These are phyloP conservation scores for Phanerochaete sordida DNA, from an alignment of 768 basidiomycete genomes.

Conservation along the genomic window DNA sequence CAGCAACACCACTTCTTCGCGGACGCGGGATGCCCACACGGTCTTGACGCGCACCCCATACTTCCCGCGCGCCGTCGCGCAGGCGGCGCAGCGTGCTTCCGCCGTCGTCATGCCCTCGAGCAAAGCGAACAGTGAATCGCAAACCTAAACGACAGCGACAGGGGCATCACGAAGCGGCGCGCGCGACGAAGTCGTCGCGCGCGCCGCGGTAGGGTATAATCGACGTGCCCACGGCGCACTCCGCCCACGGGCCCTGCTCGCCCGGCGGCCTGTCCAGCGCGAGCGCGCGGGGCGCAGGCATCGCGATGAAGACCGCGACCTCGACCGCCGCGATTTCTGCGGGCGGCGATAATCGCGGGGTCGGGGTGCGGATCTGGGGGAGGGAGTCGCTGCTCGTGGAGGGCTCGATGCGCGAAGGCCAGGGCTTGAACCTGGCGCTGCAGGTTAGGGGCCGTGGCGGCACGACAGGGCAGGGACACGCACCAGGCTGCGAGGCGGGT, in stretches of 20 bases:
- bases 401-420: background rate
- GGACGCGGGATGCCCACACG: no score
- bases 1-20: no score
- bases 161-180: background rate
- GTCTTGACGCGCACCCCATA: no score
- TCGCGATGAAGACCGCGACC: background rate
- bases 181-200: background rate
- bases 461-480: background rate
- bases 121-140: background rate
- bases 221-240: slow-evolving; percentile 1
- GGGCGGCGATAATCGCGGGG: background rate
- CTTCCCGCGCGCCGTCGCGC: no score
- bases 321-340: background rate
- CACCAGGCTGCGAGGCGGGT: background rate
- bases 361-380: background rate
- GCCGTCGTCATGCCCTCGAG: background rate
- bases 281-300: background rate
- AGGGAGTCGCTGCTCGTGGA: background rate
- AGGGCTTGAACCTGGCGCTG: background rate
- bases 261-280: background rate
- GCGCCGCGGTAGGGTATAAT: background rate
- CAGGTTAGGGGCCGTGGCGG: background rate
- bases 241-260: background rate
- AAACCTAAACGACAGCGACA: background rate
- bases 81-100: no score